These are phyloP conservation scores for Spathaspora hagerdaliae DNA, from an alignment of 805 yeast species.

Conservation along the genomic window DNA sequence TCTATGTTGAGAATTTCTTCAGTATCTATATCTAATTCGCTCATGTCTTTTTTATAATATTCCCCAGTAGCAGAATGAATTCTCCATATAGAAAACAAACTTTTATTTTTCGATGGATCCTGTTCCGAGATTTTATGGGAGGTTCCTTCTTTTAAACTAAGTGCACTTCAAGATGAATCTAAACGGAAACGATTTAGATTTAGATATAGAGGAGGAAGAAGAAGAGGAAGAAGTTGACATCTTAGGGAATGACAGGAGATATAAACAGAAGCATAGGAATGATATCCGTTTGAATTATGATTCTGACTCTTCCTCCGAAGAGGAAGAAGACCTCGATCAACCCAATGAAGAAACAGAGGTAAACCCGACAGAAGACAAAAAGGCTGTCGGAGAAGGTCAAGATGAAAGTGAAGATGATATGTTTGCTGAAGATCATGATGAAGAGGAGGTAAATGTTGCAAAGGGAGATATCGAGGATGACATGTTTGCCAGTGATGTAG, in stretches of 20 bases:
- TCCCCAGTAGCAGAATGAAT: too few species aligned
- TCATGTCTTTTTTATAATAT: slow-evolving; percentile 8
- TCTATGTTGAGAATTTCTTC: slow-evolving; percentile 57
- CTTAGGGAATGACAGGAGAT: slow-evolving; percentile 4
- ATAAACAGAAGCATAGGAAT: slow-evolving; percentile 12
- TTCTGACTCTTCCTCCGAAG: slow-evolving; percentile 22
- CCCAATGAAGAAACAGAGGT: neutral
- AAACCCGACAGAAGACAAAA: neutral
- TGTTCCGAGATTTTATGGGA: neutral
- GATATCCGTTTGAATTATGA: slow-evolving; percentile 18
- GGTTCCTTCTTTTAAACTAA: too few species aligned
- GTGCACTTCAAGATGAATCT: too few species aligned
- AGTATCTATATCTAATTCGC: slow-evolving; percentile 40
- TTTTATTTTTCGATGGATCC: neutral
- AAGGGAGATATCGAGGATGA: slow-evolving; percentile 38
- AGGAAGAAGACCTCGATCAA: slow-evolving; percentile 6
- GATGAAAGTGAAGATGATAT: slow-evolving; percentile 12
- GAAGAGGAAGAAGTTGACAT: slow-evolving; percentile 1
- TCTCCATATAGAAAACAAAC: too few species aligned
- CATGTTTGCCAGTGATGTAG: slow-evolving; percentile 38
- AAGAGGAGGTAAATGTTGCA: neutral
- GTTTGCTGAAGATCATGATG: slow-evolving; percentile 4
- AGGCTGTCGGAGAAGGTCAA: slow-evolving; percentile 2
- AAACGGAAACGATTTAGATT: neutral
- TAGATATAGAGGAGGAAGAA: neutral